A percentile compares a stretch with the other conserved stretches of the same genome.
These are phyloP conservation scores for Arachis stenosperma DNA, from an alignment of 306 rosid species.

Conservation along the genomic window DNA sequence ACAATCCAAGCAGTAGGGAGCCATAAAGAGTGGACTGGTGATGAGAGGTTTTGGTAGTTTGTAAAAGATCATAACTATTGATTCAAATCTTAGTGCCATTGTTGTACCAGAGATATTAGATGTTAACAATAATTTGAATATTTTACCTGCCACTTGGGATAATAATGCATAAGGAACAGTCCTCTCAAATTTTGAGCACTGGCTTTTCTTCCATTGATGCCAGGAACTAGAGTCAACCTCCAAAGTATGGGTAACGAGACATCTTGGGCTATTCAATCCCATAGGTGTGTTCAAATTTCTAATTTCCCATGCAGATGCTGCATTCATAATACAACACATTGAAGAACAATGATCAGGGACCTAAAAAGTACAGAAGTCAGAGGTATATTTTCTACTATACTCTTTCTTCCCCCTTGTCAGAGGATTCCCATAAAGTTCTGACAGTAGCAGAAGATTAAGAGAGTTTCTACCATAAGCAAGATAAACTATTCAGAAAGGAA, in stretches of 20 bases:
- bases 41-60: too few relatives aligned
- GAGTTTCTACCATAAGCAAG: slow-evolving; percentile 19
- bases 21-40: too few relatives aligned
- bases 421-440: slow-evolving; percentile 17
- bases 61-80: too few relatives aligned
- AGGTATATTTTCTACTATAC: slow-evolving; percentile 12
- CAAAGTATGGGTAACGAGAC: slow-evolving; percentile 89
- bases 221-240: slow-evolving; percentile 80
- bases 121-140: slow-evolving; percentile 29
- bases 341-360: slow-evolving; percentile 11
- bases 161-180: slow-evolving; percentile 80
- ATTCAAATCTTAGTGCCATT: too few relatives aligned
- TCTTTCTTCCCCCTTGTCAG: neutral
- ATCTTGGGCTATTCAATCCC: slow-evolving; percentile 61
- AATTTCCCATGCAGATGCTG: slow-evolving; percentile 96
- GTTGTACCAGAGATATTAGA: neutral
- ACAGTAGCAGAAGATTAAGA: slow-evolving; percentile 25
- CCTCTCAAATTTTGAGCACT: slow-evolving; percentile 76
- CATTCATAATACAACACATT: slow-evolving; percentile 38
- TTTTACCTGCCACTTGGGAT: slow-evolving; percentile 90
- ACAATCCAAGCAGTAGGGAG: slow-evolving; percentile 4
- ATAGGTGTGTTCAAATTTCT: slow-evolving; percentile 64
- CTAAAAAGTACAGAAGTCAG: slow-evolving; percentile 8
- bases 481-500: slow-evolving; percentile 2
- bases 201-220: slow-evolving; percentile 73